Percentiles rank a stretch among this genome's conserved stretches.
Conservation (phyloP, 805 yeast species). For the Sugiyamaella qingdaonensis region DNA sequence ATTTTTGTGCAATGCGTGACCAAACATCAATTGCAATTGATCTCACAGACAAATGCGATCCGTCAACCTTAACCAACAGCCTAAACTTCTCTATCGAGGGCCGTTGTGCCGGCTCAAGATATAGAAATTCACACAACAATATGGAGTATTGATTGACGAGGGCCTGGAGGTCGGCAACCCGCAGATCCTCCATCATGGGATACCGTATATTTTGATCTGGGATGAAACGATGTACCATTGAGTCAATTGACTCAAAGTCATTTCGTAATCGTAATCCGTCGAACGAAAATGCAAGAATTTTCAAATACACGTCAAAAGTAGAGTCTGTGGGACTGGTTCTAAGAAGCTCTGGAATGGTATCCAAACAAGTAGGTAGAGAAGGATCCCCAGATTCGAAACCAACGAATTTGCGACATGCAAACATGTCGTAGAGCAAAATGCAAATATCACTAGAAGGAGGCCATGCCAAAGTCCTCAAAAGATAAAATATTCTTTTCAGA, state of each 20-base stretch:
- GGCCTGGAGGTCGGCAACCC: constrained; percentile 4
- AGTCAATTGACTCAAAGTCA: background rate
- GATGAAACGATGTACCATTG: background rate
- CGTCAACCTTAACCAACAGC: background rate
- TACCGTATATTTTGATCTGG: constrained; percentile 1
- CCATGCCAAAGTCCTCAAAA: constrained; percentile 1
- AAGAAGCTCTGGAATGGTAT: background rate
- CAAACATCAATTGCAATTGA: constrained; percentile 1
- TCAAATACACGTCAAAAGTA: constrained; percentile 1
- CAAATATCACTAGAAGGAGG: background rate
- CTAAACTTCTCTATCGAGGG: constrained; percentile 1
- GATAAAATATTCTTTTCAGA: background rate
- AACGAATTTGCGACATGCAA: background rate
- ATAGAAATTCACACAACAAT: background rate
- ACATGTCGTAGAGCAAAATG: background rate
- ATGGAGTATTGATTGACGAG: constrained; percentile 6
- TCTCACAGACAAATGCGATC: constrained; percentile 6
- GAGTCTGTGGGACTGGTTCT: background rate
- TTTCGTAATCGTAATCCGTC: background rate
- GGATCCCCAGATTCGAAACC: background rate
- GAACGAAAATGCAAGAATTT: background rate
- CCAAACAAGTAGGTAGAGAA: background rate
- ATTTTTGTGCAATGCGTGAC: background rate
- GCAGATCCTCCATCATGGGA: constrained; percentile 4
- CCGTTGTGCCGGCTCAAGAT: background rate